Base-by-base conservation (phyloP, 495 filamentous ascomycete species). In the Aspergillus carlsbadensis region DNA sequence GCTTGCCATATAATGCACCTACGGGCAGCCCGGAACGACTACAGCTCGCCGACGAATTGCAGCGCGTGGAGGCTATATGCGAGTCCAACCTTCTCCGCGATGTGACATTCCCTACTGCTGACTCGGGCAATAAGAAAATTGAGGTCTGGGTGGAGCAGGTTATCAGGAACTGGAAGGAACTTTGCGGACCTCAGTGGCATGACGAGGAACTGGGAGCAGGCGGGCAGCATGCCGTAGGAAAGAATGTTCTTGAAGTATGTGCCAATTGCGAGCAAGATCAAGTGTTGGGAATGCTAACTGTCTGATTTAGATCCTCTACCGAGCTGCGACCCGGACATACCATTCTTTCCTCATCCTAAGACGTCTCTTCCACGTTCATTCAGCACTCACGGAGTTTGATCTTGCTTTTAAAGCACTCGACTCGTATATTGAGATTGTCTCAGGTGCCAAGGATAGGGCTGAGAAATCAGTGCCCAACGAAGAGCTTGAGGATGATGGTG, bases 331-430 rank as follows among this genome's bases (percentile, higher is more conserved):
- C 2, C 95, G 92, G 70, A 95, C 91, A 0, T 98, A 91, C 62
- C 94, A 98, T 65, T 98, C 95, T 2, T 93, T 92, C 5, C 71
- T 87, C 20, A 85, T 98, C 49, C 73, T 98, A 26, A 79, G 93
- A 51, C 86, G 95, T 65, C 78, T 98, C 1, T 98, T 98, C 60
- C 89, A 85, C 13, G 87, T 96, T 5, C 94, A 98, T 70, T 77
- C 88, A 3, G 79, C 89, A 2, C 74, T 96, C 36, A 91, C 90
- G 13, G 92, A 98, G 52, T 96, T 96, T 60, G 84, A 91, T 52
- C 77, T 97, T 37, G 94, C 93, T 4, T 78, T 93, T 60, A 87
- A 89, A 62, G 86, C 95, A 1, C 87, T 96, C 50, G 85, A 93
- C 67, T 90, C 92, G 0, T 98, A 97, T 70, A 74, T 96, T 15